Base-by-base conservation (phyloP, 2,329 filamentous ascomycete species). In the Phyllosticta paracitricarpa region DNA sequence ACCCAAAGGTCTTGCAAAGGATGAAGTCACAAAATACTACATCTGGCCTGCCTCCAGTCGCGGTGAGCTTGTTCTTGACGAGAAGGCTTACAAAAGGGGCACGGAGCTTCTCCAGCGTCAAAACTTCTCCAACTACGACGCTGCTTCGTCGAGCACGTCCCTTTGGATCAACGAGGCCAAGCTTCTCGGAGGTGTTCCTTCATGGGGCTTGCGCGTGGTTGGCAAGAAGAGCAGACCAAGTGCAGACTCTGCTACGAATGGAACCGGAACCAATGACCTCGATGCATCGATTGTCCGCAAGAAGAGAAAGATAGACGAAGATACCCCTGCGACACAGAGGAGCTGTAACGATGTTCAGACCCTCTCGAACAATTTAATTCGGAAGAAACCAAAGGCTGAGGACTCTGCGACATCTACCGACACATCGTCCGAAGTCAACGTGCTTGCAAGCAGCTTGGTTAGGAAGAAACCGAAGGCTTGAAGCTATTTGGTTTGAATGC, bases 91-190 rank as follows among this genome's bases (percentile, higher is more conserved):
- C 73, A 84, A 85, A 64, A 82, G 87, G 10, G 82, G 85, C 8
- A 79, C 84, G 22, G 88, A 91, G 66, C 75, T 90, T 9, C 77
- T 94, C 0, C 79, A 92, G 4, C 84, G 87, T 62, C 81, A 91
- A 0, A 88, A 91, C 71, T 94, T 94, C 72, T 79, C 84, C 1
- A 87, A 81, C 8, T 72, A 85, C 3, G 81, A 83, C 10, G 82
- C 87, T 56, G 85, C 87, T 0, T 77, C 76, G 1, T 78, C 79
- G 33, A 90, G 88, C 68, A 89, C 89, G 2, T 76, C 73, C 58
- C 83, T 87, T 59, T 94, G 89, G 89, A 79, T 85, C 53, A 80
- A 80, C 14, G 88, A 93, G 68, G 84, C 87, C 1, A 82, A 81
- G 17, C 70, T 76, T 5, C 64, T 76, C 1, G 56, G 57, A 1